Evolutionary conservation across 202 grass and related monocot genomes (phyloP).

Genomic region (Zoysia matrella): DNA sequence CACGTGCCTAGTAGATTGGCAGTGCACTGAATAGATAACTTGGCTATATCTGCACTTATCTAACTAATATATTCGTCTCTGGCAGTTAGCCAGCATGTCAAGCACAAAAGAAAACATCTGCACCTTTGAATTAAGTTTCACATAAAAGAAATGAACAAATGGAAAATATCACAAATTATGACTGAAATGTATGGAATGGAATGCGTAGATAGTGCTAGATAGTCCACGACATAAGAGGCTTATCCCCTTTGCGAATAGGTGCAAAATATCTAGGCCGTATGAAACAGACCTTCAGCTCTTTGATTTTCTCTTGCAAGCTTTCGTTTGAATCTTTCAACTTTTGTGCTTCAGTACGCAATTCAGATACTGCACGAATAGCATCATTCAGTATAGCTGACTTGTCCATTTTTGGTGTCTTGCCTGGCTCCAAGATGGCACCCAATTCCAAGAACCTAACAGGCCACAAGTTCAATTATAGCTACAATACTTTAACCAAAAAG

Average conservation of each 20-base stretch:
- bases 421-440: constrained; percentile 84
- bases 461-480: constrained; percentile 10
- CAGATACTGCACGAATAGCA: constrained; percentile 74
- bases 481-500: constrained; percentile 10
- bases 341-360: constrained; percentile 75
- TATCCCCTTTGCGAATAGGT: constrained; percentile 16
- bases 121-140: neutral
- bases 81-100: neutral
- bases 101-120: neutral
- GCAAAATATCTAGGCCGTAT: constrained; percentile 2
- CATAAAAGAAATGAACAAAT: constrained; percentile 3
- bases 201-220: neutral
- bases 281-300: constrained; percentile 87
- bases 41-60: neutral
- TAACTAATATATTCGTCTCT: neutral
- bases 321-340: constrained; percentile 95
- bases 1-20: neutral
- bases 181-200: constrained; percentile 1
- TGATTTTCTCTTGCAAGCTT: constrained; percentile 92
- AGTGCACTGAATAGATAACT: neutral
- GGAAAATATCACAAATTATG: neutral
- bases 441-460: constrained; percentile 87
- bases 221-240: neutral
- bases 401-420: constrained; percentile 92
- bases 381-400: constrained; percentile 92